phyloP scores from a whole-genome alignment of 371 early-diverging fungal genomes.

The Synchytrium microbalum region DNA sequence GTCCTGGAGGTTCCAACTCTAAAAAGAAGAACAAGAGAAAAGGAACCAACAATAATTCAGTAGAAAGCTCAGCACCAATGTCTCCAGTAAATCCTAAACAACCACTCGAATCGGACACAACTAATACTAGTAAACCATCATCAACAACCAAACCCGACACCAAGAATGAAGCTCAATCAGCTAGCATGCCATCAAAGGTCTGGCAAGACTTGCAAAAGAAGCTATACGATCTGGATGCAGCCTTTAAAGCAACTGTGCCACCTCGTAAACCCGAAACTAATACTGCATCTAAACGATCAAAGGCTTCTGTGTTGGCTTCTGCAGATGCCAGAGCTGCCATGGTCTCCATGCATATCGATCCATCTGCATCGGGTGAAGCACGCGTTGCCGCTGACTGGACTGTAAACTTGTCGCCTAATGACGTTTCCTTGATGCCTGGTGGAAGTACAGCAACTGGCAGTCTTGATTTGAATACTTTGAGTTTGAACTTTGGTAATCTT shows the following conservation, averaged over 20 bases:
- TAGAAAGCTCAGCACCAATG: neutral
- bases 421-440: neutral
- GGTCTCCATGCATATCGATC: slow-evolving; percentile 5
- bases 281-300: neutral
- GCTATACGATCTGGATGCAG: neutral
- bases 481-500: slow-evolving; percentile 12
- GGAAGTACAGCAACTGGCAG: neutral
- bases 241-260: neutral
- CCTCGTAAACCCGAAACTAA: neutral
- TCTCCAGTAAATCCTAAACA: neutral
- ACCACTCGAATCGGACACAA: too few relatives aligned
- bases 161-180: neutral
- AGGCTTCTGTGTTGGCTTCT: neutral
- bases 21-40: neutral
- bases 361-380: neutral
- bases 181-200: neutral
- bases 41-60: neutral
- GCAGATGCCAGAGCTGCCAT: neutral
- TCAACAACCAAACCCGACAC: neutral
- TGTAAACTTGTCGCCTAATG: neutral
- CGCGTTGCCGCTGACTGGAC: neutral
- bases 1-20: neutral
- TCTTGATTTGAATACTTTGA: neutral
- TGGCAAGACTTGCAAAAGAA: neutral
- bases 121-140: too few relatives aligned